Conservation (phyloP, 2,329 filamentous ascomycete species). For the Penicillium palitans region DNA sequence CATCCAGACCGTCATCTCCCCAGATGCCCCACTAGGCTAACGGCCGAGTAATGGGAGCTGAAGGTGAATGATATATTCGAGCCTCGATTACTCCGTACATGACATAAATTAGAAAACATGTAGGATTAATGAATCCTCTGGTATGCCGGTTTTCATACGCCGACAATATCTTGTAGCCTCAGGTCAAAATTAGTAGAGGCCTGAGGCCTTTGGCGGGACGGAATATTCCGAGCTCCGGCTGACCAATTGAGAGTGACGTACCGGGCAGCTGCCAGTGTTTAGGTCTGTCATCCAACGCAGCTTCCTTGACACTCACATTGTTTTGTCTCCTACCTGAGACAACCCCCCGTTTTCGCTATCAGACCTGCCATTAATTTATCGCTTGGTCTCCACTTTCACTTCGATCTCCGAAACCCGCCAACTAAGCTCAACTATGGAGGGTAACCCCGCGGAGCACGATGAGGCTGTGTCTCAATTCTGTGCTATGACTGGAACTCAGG, state of each 20-base stretch:
- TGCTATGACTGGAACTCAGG: conserved; percentile 54
- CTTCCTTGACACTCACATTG: background rate
- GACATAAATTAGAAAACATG: too few relatives aligned
- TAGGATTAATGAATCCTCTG: too few relatives aligned
- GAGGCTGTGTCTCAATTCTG: conserved; percentile 55
- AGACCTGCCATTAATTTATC: background rate
- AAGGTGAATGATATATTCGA: background rate
- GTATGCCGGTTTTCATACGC: too few relatives aligned
- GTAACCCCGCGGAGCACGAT: conserved; percentile 40
- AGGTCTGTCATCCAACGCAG: background rate
- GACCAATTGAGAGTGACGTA: conserved; percentile 12
- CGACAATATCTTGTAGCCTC: background rate
- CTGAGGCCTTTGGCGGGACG: background rate
- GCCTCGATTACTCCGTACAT: too few relatives aligned
- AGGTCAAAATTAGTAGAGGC: background rate
- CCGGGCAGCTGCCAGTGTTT: conserved; percentile 6
- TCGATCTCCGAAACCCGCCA: background rate
- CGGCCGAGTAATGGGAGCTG: background rate
- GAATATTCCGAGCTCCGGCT: conserved; percentile 4
- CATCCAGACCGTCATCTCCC: background rate
- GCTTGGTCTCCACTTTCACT: background rate
- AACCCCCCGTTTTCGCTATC: background rate
- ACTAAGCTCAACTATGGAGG: conserved; percentile 33
- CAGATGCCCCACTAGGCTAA: background rate
- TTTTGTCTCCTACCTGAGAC: background rate